phyloP scores from a whole-genome alignment of 805 yeast genomes.

The Pichia heedii region DNA sequence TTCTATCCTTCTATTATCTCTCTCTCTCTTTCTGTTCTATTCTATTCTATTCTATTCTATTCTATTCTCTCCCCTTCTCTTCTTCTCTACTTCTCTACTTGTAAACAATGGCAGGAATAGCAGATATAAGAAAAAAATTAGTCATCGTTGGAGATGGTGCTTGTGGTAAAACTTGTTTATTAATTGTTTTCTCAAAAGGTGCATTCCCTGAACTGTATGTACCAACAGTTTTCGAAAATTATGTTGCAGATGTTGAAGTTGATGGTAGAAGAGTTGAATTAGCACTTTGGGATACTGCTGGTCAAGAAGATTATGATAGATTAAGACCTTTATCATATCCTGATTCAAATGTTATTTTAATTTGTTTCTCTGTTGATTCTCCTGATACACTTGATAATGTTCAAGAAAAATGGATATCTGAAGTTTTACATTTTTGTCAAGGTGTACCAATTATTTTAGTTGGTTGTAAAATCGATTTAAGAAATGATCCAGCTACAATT shows the following conservation, averaged over 20 bases:
- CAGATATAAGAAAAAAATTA: constrained; percentile 64
- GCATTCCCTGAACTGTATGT: constrained; percentile 92
- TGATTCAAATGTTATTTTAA: constrained; percentile 83
- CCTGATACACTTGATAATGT: constrained; percentile 92
- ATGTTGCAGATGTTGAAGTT: constrained; percentile 91
- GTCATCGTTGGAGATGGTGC: constrained; percentile 98
- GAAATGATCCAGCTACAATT: constrained; percentile 71
- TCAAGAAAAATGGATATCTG: constrained; percentile 93
- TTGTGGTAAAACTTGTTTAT: constrained; percentile 90
- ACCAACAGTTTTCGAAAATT: constrained; percentile 95
- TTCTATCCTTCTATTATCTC: too few relatives aligned
- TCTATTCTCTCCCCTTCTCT: too few relatives aligned
- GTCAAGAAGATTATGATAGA: constrained; percentile 96
- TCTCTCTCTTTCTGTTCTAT: too few relatives aligned
- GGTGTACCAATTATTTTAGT: constrained; percentile 89
- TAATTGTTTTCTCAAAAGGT: constrained; percentile 79
- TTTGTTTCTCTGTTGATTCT: constrained; percentile 83
- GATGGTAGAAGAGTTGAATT: constrained; percentile 88
- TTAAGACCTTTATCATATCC: constrained; percentile 87
- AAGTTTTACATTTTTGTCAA: constrained; percentile 88
- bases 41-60: too few relatives aligned
- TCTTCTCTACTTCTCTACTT: background rate
- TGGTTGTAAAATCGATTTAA: constrained; percentile 85
- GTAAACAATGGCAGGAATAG: constrained; percentile 34
- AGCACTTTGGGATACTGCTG: constrained; percentile 98